Base-by-base conservation (phyloP, 2,329 filamentous ascomycete genomes). In the Davidsoniella virescens region DNA sequence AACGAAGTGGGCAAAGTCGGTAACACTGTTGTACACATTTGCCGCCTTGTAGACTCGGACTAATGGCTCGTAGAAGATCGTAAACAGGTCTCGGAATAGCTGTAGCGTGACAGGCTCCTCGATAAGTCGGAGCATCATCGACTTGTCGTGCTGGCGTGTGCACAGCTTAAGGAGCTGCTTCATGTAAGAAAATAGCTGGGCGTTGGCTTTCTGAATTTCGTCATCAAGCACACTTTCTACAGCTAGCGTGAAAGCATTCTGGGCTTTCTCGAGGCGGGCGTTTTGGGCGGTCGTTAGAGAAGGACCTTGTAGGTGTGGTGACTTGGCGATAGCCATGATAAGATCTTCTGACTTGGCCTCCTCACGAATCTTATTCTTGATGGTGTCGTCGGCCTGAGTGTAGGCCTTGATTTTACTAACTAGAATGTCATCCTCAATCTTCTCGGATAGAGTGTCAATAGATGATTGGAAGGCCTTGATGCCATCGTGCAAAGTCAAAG, bases 1-100 rank as follows among this genome's bases (percentile, higher is more conserved):
- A 49, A 92, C 78, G 59, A 98, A 98, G 38, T 80, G 72, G 0
- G 90, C 84, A 67, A 98, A 96, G 64, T 98, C 92, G 0, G 90
- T 96, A 54, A 98, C 90, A 61, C 85, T 93, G 69, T 80, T 92
- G 71, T 96, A 96, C 23, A 98, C 90, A 59, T 96, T 98, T 56
- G 92, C 92, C 17, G 88, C 94, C 67, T 96, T 98, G 72, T 98
- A 98, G 0, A 98, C 92, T 44, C 92, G 78, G 14, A 98, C 87
- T 18, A 98, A 78, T 0, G 92, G 92, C 62, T 98, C 92, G 66
- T 98, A 98, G 68, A 98, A 98, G 62, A 98, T 96, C 33, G 87
- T 94, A 64, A 98, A 96, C 20, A 98, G 73, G 60, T 98, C 92
- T 44, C 87, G 80, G 73, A 98, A 92, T 25, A 98, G 74, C 61